Evolutionary conservation across 768 basidiomycete species (phyloP).

Genomic region (Tephrocybe sp.): DNA sequence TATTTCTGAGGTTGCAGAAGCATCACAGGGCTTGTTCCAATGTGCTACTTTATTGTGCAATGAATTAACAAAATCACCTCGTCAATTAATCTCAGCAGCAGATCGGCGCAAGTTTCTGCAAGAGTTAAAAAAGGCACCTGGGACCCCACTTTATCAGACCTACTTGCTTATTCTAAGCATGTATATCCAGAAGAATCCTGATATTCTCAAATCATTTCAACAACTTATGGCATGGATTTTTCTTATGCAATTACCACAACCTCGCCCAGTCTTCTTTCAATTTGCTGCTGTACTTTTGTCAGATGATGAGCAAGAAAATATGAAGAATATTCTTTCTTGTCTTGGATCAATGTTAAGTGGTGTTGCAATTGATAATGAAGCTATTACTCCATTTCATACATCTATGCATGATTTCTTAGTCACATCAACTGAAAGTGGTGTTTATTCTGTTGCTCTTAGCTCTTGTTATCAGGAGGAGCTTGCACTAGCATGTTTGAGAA

Average conservation of each 20-base stretch:
- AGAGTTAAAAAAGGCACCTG: not conserved
- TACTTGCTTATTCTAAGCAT: not conserved
- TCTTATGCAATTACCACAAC: not conserved
- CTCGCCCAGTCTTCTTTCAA: not conserved
- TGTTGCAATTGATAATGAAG: not conserved
- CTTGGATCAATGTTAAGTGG: not conserved
- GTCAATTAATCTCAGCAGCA: not conserved
- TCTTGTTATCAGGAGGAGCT: not conserved
- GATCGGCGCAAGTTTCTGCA: not conserved
- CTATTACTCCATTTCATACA: not conserved
- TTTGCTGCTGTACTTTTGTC: not conserved
- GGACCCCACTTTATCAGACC: not conserved
- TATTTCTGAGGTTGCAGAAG: not conserved
- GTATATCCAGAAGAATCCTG: not conserved
- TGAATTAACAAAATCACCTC: not conserved
- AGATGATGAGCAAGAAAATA: not conserved
- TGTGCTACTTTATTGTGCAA: not conserved
- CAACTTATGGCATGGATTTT: not conserved
- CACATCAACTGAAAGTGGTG: not conserved
- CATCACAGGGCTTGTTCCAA: not conserved
- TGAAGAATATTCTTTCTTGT: not conserved
- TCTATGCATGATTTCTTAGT: not conserved
- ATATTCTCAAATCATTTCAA: not conserved
- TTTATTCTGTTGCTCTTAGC: not conserved
- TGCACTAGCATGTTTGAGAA: constrained; percentile 5